phyloP scores from a whole-genome alignment of 768 basidiomycete species.

The Mycena albidolilacea region DNA sequence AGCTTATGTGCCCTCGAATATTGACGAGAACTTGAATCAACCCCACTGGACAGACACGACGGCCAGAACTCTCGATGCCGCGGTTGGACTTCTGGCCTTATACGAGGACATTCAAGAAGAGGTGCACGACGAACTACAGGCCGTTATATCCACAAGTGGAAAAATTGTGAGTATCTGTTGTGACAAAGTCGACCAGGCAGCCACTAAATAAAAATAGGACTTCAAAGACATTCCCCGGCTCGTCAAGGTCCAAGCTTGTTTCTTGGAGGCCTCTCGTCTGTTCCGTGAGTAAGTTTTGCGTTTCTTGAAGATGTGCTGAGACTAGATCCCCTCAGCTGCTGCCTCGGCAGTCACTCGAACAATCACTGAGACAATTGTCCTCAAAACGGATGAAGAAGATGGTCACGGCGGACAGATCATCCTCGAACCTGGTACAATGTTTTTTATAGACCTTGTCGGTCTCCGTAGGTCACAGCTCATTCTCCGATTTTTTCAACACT shows the following conservation, averaged over 20 bases:
- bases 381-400: constrained; percentile 9
- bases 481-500: neutral
- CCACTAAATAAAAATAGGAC: neutral
- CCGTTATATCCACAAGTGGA: constrained; percentile 8
- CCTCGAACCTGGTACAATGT: neutral
- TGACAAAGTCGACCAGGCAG: neutral
- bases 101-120: constrained; percentile 53
- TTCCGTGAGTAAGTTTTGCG: constrained; percentile 36
- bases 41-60: constrained; percentile 47
- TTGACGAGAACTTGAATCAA: neutral
- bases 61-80: constrained; percentile 50
- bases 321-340: neutral
- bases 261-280: constrained; percentile 18
- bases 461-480: neutral
- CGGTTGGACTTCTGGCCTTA: constrained; percentile 51
- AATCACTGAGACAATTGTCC: neutral
- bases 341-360: neutral
- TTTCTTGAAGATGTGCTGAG: neutral
- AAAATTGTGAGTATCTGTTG: neutral
- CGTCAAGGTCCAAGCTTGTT: constrained; percentile 33
- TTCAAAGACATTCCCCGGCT: constrained; percentile 34
- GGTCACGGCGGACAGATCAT: constrained; percentile 22
- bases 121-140: constrained; percentile 46
- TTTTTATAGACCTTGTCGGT: neutral
- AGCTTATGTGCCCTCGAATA: neutral